phyloP scores from a whole-genome alignment of 352 stramenopile genomes.

The Phytophthora boehmeriae region DNA sequence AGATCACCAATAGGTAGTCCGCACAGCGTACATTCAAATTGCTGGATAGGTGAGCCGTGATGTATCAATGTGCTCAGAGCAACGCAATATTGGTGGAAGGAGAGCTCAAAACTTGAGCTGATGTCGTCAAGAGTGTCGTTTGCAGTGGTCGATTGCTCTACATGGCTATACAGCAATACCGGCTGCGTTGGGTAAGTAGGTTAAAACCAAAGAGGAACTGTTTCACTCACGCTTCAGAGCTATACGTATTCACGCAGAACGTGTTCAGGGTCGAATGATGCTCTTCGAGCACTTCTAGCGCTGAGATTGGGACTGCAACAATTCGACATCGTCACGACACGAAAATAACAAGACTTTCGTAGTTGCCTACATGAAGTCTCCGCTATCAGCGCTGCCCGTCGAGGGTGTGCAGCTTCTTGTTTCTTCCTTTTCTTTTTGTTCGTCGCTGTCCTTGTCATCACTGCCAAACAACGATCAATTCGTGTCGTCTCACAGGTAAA shows the following conservation, averaged over 20 bases:
- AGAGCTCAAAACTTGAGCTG: slow-evolving; percentile 25
- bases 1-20: neutral
- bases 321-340: neutral
- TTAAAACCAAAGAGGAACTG: neutral
- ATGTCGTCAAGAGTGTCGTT: slow-evolving; percentile 7
- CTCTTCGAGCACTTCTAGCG: slow-evolving; percentile 44
- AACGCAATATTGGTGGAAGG: slow-evolving; percentile 62
- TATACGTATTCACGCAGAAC: slow-evolving; percentile 41
- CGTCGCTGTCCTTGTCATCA: slow-evolving; percentile 29
- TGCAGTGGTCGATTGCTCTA: neutral
- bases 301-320: slow-evolving; percentile 40
- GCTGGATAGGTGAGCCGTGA: slow-evolving; percentile 43
- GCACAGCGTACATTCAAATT: slow-evolving; percentile 59
- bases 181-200: too few species aligned
- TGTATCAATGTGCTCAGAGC: slow-evolving; percentile 51
- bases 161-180: too few species aligned
- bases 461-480: slow-evolving; percentile 5
- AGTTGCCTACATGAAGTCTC: slow-evolving; percentile 43
- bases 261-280: slow-evolving; percentile 51
- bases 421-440: slow-evolving; percentile 47
- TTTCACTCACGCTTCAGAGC: slow-evolving; percentile 19
- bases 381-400: slow-evolving; percentile 39
- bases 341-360: neutral
- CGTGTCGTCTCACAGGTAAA: slow-evolving; percentile 5
- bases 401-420: slow-evolving; percentile 16